These are phyloP conservation scores for Mycena haematopus DNA, from an alignment of 768 basidiomycete species.

Conservation along the genomic window DNA sequence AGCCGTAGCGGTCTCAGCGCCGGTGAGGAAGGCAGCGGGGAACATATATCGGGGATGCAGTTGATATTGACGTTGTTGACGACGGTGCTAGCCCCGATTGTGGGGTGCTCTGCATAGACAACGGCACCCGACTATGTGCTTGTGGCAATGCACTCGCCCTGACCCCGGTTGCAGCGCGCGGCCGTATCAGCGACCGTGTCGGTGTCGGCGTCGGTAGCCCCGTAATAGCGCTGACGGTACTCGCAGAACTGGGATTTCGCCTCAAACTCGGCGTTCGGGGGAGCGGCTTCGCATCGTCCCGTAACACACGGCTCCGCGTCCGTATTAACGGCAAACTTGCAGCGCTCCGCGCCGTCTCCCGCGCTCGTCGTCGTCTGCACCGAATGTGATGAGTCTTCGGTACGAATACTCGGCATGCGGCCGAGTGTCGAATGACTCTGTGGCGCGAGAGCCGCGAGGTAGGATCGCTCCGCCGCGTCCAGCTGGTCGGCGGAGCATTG, in stretches of 20 bases:
- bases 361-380: constrained; percentile 5
- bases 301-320: constrained; percentile 24
- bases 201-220: not conserved
- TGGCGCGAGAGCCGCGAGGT: constrained; percentile 16
- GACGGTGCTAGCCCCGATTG: constrained; percentile 11
- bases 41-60: not conserved
- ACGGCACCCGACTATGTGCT: not conserved
- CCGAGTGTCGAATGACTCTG: constrained; percentile 17
- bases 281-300: constrained; percentile 28
- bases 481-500: constrained; percentile 23
- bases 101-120: constrained; percentile 29
- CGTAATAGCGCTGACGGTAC: not conserved
- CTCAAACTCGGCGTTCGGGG: constrained; percentile 22
- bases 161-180: constrained; percentile 22
- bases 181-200: constrained; percentile 4
- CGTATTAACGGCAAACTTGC: constrained; percentile 26
- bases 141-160: not conserved
- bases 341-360: constrained; percentile 13
- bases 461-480: constrained; percentile 26
- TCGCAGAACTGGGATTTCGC: constrained; percentile 13
- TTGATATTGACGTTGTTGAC: not conserved
- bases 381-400: constrained; percentile 20
- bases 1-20: constrained; percentile 27
- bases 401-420: constrained; percentile 11
- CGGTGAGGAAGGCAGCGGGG: not conserved